Percentiles rank a stretch among this genome's conserved stretches.
Evolutionary conservation across 163 green algal genomes (phyloP).

Genomic region (Picocystis sp.): DNA sequence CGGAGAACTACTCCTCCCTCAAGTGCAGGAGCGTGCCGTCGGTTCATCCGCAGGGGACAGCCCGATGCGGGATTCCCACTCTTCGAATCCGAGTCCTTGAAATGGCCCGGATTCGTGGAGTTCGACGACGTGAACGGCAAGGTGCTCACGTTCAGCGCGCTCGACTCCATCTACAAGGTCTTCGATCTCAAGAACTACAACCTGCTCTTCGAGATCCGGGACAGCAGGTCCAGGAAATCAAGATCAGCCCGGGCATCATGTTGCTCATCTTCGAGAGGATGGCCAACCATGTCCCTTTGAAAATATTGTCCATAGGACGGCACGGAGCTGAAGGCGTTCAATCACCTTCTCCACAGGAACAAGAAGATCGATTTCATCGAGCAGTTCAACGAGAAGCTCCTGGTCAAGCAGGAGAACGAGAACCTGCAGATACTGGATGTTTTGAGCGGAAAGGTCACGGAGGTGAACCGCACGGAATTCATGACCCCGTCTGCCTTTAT

Average conservation of each 20-base stretch:
- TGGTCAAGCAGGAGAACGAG: constrained; percentile 33
- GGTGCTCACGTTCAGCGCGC: constrained; percentile 27
- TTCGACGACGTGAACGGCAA: constrained; percentile 38
- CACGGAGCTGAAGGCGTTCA: constrained; percentile 15
- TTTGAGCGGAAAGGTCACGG: constrained; percentile 10
- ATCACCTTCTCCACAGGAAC: constrained; percentile 22
- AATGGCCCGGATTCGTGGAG: constrained; percentile 33
- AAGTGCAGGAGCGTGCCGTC: constrained; percentile 17
- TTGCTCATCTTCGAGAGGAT: constrained; percentile 25
- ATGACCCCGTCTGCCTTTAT: constrained; percentile 36
- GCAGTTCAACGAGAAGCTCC: constrained; percentile 33
- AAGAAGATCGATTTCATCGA: constrained; percentile 36
- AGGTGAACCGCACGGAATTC: constrained; percentile 27
- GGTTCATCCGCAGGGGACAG: constrained; percentile 21
- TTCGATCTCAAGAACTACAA: constrained; percentile 30
- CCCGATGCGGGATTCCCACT: constrained; percentile 22
- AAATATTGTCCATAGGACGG: constrained; percentile 28
- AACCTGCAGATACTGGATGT: constrained; percentile 30
- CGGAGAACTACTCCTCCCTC: constrained; percentile 20
- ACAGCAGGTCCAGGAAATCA: constrained; percentile 26
- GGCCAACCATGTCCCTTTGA: constrained; percentile 17
- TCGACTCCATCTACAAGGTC: constrained; percentile 24
- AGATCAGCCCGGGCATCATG: constrained; percentile 31
- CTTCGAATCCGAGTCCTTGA: constrained; percentile 25
- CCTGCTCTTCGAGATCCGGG: constrained; percentile 16